Base-by-base conservation (phyloP, 2,329 filamentous ascomycete species). In the Epichloe baconii region DNA sequence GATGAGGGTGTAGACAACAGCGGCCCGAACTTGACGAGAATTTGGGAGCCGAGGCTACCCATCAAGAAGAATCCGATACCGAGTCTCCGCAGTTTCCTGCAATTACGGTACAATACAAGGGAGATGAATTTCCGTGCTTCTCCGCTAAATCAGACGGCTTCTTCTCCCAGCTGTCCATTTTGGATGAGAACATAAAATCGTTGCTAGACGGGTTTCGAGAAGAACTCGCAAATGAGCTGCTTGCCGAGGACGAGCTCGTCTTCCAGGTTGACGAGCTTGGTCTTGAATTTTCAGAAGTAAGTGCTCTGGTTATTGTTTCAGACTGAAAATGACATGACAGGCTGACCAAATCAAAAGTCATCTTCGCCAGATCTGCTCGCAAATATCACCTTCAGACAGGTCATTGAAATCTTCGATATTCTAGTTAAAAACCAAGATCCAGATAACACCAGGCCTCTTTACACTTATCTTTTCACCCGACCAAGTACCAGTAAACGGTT, bases 221-320 rank as follows among this genome's bases (percentile, higher is more conserved):
- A 6, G 72, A 76, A 54, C 65, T 78, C 14, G 60, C 64, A 17
- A 66, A 69, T 40, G 76, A 77, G 49, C 60, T 78, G 3, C 61
- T 64, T 5, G 52, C 63, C 3, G 66, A 69, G 17, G 75, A 78
- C 49, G 74, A 78, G 51, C 61, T 78, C 42, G 66, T 72, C n/a
- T 67, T 77, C 41, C 72, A 75, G 53, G 63, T 78, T 45, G 73
- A 77, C 31, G 71, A 76, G 53, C 68, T 78, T 41, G 73, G 72
- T 8, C 64, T 78, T 35, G 74, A 78, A 59, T 76, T 77, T 60
- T 65, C 72, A 19, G 74, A 78, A 65, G 73, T 74, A 64, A 55
- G 70, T 55, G 15, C 45, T n/a, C 19, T 31, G 5, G n/a, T 23
- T 14, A 38, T 12, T 7, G 17, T 4, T 10, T 31, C 19, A 19